Percentiles rank a stretch among this genome's conserved stretches.
Conservation (phyloP, 495 filamentous ascomycete species). For the Massariosphaeria phaeospora region DNA sequence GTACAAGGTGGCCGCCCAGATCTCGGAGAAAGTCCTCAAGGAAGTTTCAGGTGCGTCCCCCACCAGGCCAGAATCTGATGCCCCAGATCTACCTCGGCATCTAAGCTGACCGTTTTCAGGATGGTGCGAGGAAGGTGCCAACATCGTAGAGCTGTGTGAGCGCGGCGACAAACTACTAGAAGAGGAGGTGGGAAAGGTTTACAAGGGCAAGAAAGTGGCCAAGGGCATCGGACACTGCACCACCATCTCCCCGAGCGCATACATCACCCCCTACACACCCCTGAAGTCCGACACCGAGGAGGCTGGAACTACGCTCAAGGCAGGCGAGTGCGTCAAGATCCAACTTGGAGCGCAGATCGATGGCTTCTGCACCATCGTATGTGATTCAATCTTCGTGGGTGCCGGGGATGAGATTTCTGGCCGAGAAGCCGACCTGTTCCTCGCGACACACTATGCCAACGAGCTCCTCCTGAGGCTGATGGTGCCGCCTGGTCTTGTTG, state of each 20-base stretch:
- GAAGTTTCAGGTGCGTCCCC: constrained; percentile 60
- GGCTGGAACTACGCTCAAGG: constrained; percentile 69
- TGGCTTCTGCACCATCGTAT: constrained; percentile 93
- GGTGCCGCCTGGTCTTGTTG: constrained; percentile 78
- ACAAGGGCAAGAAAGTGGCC: constrained; percentile 91
- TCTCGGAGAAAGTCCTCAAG: constrained; percentile 91
- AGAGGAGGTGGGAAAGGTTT: constrained; percentile 90
- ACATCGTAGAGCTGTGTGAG: constrained; percentile 88
- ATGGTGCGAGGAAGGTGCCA: constrained; percentile 77
- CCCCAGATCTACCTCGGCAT: not conserved
- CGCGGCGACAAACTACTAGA: constrained; percentile 91
- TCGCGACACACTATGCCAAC: constrained; percentile 91
- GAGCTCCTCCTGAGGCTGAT: constrained; percentile 88
- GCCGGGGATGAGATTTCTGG: constrained; percentile 58
- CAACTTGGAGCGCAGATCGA: constrained; percentile 98
- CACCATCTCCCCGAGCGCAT: constrained; percentile 88
- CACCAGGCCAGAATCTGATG: not conserved
- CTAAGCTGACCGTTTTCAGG: constrained; percentile 44
- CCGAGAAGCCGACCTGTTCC: constrained; percentile 76
- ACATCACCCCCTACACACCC: constrained; percentile 95
- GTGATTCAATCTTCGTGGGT: constrained; percentile 78
- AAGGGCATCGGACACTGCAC: constrained; percentile 95
- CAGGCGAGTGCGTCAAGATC: constrained; percentile 85
- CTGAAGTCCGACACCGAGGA: constrained; percentile 79
- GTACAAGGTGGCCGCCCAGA: constrained; percentile 92